Evolutionary conservation across 2,329 filamentous ascomycete species (phyloP), one percentile per base, ranked within the genome.

Genomic region (Fusarium tjaetaba): DNA sequence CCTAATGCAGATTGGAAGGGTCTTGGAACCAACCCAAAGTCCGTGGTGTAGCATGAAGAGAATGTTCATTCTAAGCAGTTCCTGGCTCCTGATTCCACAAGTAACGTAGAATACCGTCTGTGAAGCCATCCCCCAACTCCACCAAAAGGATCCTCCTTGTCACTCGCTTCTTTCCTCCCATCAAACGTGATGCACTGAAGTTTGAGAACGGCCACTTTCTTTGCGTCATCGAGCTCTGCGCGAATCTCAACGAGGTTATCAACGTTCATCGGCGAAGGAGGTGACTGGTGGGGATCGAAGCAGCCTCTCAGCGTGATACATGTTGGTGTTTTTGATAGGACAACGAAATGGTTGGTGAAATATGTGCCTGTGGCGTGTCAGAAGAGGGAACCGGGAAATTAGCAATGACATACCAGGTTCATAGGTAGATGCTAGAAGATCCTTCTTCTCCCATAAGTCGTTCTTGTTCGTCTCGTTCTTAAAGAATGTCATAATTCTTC

Each of bases 51-150:
- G 9, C 10, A 43, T 43, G 9, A 3, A 46, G 11, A 46, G 11
- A 28, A 8, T 48, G 26, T 22, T 62, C 24, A 53, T 9, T 11
- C 0, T 11, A 65, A 41, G 22, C 75, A 76, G 18, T 77, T 65
- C 14, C 55, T 71, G 1, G 63, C 65, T 81, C 42, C 75, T 7
- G 75, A 64, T 51, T 77, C 72, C 9, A 76, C 61, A 2, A 77
- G 20, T 15, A 77, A 42, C 11, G 42, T 63, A 2, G 75, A 49
- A 60, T 77, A 77, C 11, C 57, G 46, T 18, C 43, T 53, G 15
- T 77, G 75, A 20, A 77, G 42, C 68, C 73, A 77, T n/a, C 71
- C 73, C 9, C 20, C 59, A 15, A 77, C 18, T 1, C 75, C 73
- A 1, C 65, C 68, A 34, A 76, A 71, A 2, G 73, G 75, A 22